Base-by-base conservation (phyloP, 805 yeast species). In the Zygotorulaspora danielsina region DNA sequence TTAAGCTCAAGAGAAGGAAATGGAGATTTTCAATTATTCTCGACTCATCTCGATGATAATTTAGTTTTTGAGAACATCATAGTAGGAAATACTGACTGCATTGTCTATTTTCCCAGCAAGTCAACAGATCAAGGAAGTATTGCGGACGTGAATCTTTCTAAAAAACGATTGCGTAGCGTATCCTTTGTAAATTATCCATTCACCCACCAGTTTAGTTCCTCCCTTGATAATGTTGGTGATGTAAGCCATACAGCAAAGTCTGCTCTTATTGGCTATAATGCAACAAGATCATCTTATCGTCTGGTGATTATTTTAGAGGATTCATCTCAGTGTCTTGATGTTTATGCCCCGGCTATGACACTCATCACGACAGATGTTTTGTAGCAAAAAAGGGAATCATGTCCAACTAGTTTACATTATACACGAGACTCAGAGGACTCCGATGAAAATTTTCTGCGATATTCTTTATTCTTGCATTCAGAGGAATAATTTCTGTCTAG, bases 11-110 rank as follows among this genome's bases (percentile, higher is more conserved):
- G 38, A 11, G 34, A 29, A 19, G 43, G 44, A 8, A 33, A 29
- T 9, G 51, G 50, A 11, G 53, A 46, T 19, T 49, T 55, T 34
- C 58, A 55, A 29, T 29, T 54, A 7, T 56, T 54, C 32, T 48
- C 53, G 4, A 34, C 49, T 4, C 17, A 21, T 8, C 25, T 38
- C 17, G 36, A 21, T 11, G 50, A 48, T 32, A 51, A 51, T 34
- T 27, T 47, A 6, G 37, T 34, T 15, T 28, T 34, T 10, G 44
- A 41, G 9, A 29, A 17, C 32, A 12, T 15, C 17, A 30, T 32
- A 1, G 22, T 27, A 9, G 19, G 34, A 2, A 6, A 24, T 12
- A 13, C 32, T 16, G 28, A 12, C 3, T 8, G 29, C 20, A 17
- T 24, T 12, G 29, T 32, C 4, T 41, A 39, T 12, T 36, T 43